Evolutionary conservation across 805 yeast species (phyloP).

Genomic region (Lipomyces anomalus): DNA sequence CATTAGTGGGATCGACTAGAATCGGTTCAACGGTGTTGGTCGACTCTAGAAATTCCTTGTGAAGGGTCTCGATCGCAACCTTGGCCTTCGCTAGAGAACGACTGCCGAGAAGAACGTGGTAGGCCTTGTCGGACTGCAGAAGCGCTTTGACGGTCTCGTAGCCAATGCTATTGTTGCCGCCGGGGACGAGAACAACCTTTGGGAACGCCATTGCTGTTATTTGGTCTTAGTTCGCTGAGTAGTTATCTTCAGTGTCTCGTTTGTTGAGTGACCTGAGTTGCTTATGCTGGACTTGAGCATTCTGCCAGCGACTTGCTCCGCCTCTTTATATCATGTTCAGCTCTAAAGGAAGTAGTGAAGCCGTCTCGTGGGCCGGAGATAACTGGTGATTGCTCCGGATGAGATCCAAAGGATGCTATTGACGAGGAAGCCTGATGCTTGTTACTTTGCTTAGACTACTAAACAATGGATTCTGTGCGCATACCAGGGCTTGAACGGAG

Average conservation of each 20-base stretch:
- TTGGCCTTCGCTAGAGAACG: neutral
- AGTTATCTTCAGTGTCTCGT: neutral
- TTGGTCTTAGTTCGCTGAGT: conserved; percentile 1
- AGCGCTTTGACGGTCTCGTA: conserved; percentile 1
- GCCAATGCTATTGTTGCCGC: conserved; percentile 2
- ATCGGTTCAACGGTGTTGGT: conserved; percentile 1
- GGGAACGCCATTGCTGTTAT: neutral
- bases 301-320: neutral
- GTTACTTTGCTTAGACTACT: no score
- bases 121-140: conserved; percentile 1
- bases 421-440: no score
- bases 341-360: neutral
- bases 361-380: no score
- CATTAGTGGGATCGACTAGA: neutral
- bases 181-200: conserved; percentile 1
- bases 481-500: no score
- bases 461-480: no score
- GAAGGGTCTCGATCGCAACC: conserved; percentile 1
- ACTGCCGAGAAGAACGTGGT: neutral
- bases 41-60: conserved; percentile 1
- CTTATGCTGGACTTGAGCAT: neutral
- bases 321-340: neutral
- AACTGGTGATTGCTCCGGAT: no score
- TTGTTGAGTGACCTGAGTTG: neutral
- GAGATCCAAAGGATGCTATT: no score